A percentile compares a stretch with the other conserved stretches of the same genome.
Conservation (phyloP, 306 rosid genomes). For the Psophocarpus tetragonolobus region DNA sequence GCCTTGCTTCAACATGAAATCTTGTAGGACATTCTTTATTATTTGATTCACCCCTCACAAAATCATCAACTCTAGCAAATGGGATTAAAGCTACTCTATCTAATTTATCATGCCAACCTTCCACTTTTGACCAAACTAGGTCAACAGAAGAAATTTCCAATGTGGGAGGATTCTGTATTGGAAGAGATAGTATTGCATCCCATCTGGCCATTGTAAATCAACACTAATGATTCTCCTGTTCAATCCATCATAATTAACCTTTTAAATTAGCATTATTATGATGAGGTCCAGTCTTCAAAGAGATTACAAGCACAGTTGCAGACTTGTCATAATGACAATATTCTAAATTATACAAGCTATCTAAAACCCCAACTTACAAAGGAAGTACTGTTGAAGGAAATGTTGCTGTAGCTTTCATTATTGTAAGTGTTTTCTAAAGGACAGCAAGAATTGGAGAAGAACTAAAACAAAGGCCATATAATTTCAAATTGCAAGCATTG, state of each 20-base stretch:
- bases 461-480: neutral
- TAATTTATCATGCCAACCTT: conserved; percentile 87
- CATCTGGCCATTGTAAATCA: conserved; percentile 74
- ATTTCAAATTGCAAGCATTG: neutral
- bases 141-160: conserved; percentile 75
- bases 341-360: neutral
- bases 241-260: neutral
- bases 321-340: neutral
- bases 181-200: conserved; percentile 92
- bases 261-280: neutral
- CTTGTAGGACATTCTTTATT: conserved; percentile 83
- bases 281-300: conserved; percentile 9
- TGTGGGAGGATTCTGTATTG: conserved; percentile 87
- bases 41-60: conserved; percentile 83
- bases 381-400: neutral
- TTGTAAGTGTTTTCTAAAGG: neutral
- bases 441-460: neutral
- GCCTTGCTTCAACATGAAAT: conserved; percentile 90
- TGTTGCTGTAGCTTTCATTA: neutral
- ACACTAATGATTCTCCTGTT: conserved; percentile 8
- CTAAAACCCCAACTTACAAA: neutral
- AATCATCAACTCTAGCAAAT: conserved; percentile 86
- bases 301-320: neutral
- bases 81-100: conserved; percentile 87
- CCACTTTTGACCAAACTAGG: conserved; percentile 85